Base-by-base conservation (phyloP, 768 basidiomycete species). In the Clathrus columnatus region DNA sequence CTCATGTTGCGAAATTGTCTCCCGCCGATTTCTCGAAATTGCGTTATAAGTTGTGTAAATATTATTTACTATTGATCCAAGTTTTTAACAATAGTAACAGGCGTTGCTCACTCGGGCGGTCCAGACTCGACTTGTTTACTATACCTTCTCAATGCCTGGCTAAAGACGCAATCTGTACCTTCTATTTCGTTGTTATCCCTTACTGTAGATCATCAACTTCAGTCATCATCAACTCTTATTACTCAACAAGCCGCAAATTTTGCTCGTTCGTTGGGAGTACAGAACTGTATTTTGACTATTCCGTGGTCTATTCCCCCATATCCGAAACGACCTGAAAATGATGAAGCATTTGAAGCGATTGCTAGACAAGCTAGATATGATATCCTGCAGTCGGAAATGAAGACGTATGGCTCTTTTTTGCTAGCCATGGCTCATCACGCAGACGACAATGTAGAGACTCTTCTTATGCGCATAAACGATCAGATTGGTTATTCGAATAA, bases 391-490 rank as follows among this genome's bases (percentile, higher is more conserved):
- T 54, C 69, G n/a, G 67, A 63, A 0, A 77, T 87, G 78, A 63
- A 64, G 5, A 57, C 59, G 1, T 57, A 66, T 0, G 62, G 72
- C 0, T 66, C 73, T 3, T 60, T 71, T 16, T 64, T 74, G 14
- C 64, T 90, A 52, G 84, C 84, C 0, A 75, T 84, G 48, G 90
- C 79, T 0, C 90, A 92, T 61, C 90, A 92, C 63, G 76, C 77
- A 2, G 87, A 92, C 63, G 90, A 92, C 64, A 87, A 91, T 64
- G 76, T 91, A 8, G 90, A 92, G 65, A 92, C 90, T 0, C 75
- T 81, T 27, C 68, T 92, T 50, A 81, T 90, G 75, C 80, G 90
- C 5, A 64, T 85, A n/a, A 36, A 36, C n/a, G n/a, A 36, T 36
- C 36, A 46, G 45, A n/a, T 21, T 52, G 26, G 4, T 7, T 29